These are phyloP conservation scores for Trichophyton benhamiae DNA, from an alignment of 2,329 filamentous ascomycete species.

Conservation along the genomic window DNA sequence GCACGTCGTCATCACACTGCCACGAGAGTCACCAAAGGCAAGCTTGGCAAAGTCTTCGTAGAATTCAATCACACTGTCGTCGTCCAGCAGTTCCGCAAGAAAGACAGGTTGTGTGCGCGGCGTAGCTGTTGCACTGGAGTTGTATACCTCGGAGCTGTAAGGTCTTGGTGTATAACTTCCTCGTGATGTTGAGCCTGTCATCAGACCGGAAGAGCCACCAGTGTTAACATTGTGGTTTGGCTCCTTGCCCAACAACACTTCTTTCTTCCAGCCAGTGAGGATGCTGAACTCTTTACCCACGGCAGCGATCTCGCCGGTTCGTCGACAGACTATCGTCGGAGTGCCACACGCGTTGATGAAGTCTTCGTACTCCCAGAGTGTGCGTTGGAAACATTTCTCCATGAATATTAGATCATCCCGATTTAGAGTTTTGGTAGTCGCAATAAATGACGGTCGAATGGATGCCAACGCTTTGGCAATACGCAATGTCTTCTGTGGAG, in stretches of 20 bases:
- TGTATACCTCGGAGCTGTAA: slow-evolving; percentile 21
- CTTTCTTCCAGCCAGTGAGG: slow-evolving; percentile 85
- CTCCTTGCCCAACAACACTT: slow-evolving; percentile 75
- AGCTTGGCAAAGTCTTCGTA: slow-evolving; percentile 91
- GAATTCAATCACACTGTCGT: slow-evolving; percentile 85
- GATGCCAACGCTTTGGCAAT: slow-evolving; percentile 81
- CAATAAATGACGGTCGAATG: slow-evolving; percentile 85
- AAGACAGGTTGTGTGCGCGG: slow-evolving; percentile 63
- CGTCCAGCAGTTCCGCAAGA: slow-evolving; percentile 81
- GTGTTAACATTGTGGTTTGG: slow-evolving; percentile 78
- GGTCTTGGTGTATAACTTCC: slow-evolving; percentile 40
- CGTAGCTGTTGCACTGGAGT: slow-evolving; percentile 24
- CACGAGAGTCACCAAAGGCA: slow-evolving; percentile 81
- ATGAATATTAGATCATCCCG: slow-evolving; percentile 87
- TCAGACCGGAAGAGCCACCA: slow-evolving; percentile 37
- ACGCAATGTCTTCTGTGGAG: slow-evolving; percentile 60
- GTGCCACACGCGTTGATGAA: slow-evolving; percentile 80
- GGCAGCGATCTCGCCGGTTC: slow-evolving; percentile 87
- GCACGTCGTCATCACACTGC: slow-evolving; percentile 70
- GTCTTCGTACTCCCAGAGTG: slow-evolving; percentile 83
- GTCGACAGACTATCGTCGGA: slow-evolving; percentile 79
- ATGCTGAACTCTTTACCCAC: slow-evolving; percentile 96
- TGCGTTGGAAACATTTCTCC: slow-evolving; percentile 93
- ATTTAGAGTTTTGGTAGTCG: slow-evolving; percentile 79
- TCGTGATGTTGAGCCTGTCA: slow-evolving; percentile 31